Conservation (phyloP, 306 rosid genomes). For the Prosopis cineraria region DNA sequence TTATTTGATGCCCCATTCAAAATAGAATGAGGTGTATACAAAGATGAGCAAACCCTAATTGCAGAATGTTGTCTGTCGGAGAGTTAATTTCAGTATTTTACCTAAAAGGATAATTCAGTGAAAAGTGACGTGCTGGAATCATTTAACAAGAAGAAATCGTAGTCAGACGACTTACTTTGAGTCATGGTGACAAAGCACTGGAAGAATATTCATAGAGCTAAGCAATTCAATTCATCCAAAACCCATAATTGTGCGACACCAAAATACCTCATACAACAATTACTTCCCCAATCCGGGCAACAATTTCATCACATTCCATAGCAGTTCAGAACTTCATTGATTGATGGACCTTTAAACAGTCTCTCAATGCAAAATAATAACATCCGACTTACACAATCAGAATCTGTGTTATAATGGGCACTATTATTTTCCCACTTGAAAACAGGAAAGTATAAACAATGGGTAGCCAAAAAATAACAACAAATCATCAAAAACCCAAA, state of each 20-base stretch:
- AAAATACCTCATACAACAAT: slow-evolving; percentile 38
- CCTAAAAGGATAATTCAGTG: background rate
- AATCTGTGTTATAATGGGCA: slow-evolving; percentile 23
- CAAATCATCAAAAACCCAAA: slow-evolving; percentile 24
- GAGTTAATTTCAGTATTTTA: slow-evolving; percentile 24
- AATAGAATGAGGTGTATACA: background rate
- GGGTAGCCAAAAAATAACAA: slow-evolving; percentile 33
- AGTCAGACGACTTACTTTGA: slow-evolving; percentile 60
- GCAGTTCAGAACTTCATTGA: slow-evolving; percentile 38
- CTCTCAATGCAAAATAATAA: slow-evolving; percentile 33
- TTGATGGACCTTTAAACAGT: slow-evolving; percentile 31
- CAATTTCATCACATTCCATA: slow-evolving; percentile 39
- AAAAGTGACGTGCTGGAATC: slow-evolving; percentile 14
- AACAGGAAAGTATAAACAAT: slow-evolving; percentile 21
- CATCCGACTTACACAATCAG: slow-evolving; percentile 37
- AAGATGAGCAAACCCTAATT: background rate
- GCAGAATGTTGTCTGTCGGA: slow-evolving; percentile 15
- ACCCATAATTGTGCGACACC: slow-evolving; percentile 37
- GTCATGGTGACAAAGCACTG: slow-evolving; percentile 46
- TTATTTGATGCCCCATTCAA: slow-evolving; percentile 3
- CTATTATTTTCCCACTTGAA: slow-evolving; percentile 33
- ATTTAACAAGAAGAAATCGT: slow-evolving; percentile 13
- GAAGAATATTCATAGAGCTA: slow-evolving; percentile 55
- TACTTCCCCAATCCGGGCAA: slow-evolving; percentile 50
- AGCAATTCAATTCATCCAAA: slow-evolving; percentile 45